A percentile compares a stretch with the other conserved stretches of the same genome.
Evolutionary conservation across 306 rosid species (phyloP).

Genomic region (Pterocarpus santalinus): DNA sequence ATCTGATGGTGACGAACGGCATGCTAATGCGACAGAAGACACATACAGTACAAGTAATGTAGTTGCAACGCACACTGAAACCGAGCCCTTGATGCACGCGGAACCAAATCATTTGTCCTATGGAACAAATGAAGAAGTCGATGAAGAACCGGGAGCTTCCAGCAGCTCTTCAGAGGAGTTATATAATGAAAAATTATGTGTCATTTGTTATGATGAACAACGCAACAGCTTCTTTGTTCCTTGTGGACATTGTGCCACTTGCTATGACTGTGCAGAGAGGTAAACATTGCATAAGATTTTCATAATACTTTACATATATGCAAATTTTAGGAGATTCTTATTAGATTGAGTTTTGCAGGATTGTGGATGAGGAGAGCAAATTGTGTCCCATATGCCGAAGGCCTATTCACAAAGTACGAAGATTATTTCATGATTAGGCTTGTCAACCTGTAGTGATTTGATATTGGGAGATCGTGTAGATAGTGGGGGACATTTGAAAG

Average conservation of each 20-base stretch:
- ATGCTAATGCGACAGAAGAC: not conserved
- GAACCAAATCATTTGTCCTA: slow-evolving; percentile 46
- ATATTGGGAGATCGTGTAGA: slow-evolving; percentile 32
- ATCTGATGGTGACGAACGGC: slow-evolving; percentile 41
- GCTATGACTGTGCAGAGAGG: slow-evolving; percentile 82
- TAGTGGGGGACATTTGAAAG: slow-evolving; percentile 24
- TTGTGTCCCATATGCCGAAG: slow-evolving; percentile 81
- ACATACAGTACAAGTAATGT: not conserved
- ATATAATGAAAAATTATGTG: slow-evolving; percentile 74
- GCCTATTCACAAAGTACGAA: slow-evolving; percentile 65
- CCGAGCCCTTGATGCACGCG: slow-evolving; percentile 57
- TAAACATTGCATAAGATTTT: slow-evolving; percentile 34
- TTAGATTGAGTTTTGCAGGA: slow-evolving; percentile 57
- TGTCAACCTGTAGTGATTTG: slow-evolving; percentile 12
- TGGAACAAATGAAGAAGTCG: slow-evolving; percentile 55
- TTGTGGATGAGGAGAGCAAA: slow-evolving; percentile 66
- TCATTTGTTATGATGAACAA: slow-evolving; percentile 77
- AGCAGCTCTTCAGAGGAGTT: slow-evolving; percentile 76
- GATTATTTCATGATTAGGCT: slow-evolving; percentile 55
- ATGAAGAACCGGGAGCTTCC: slow-evolving; percentile 61
- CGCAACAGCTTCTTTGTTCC: slow-evolving; percentile 82
- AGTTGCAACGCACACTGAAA: slow-evolving; percentile 47
- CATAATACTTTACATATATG: not conserved
- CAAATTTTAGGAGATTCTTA: not conserved
- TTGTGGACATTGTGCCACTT: slow-evolving; percentile 84